Base-by-base conservation (phyloP, 306 rosid species). In the Lathyrus oleraceus region DNA sequence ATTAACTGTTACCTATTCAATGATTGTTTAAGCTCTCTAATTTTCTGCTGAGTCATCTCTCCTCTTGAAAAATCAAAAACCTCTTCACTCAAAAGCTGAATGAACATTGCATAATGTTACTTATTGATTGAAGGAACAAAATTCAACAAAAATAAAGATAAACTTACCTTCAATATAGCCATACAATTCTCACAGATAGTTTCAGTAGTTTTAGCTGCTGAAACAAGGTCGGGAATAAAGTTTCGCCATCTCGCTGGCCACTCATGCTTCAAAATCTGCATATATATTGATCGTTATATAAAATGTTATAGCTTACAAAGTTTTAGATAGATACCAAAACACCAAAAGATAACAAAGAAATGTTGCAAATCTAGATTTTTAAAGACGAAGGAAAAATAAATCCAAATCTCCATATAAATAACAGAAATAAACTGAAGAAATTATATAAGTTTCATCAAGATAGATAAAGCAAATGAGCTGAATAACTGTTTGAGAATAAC, bases 211-310 rank as follows among this genome's bases (percentile, higher is more conserved):
- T 89, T 92, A 69, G 98, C 95, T 35, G 95, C 95, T 36, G 90
- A 77, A 54, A 92, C 98, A 11, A 92, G 96, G 79, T 95, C 99
- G 4, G 97, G 99, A 78, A 95, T 84, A 78, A 95, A 82, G 82
- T 90, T 89, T 77, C 49, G 85, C 99, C 99, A 95, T 81, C 87
- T 89, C 0, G 84, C 87, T 1, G 99, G 99, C 99, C 99, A 95
- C 76, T 95, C 99, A 74, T 95, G 99, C 96, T 95, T 95, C 85
- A 95, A 82, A 73, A 95, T 89, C 99, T 95, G 83, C 61, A 79
- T 27, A 28, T 27, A 65, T 17, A 45, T 47, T 5, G 8, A 54
- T 21, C 35, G 23, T 54, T 54, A 54, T 19, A 52, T 14, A 27
- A 27, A 14, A 57, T 14, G 11, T 27, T 53, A 5, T 53, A 53